Percentiles rank a stretch among this genome's conserved stretches.
phyloP scores from a whole-genome alignment of 306 rosid species.

The Malus domestica region DNA sequence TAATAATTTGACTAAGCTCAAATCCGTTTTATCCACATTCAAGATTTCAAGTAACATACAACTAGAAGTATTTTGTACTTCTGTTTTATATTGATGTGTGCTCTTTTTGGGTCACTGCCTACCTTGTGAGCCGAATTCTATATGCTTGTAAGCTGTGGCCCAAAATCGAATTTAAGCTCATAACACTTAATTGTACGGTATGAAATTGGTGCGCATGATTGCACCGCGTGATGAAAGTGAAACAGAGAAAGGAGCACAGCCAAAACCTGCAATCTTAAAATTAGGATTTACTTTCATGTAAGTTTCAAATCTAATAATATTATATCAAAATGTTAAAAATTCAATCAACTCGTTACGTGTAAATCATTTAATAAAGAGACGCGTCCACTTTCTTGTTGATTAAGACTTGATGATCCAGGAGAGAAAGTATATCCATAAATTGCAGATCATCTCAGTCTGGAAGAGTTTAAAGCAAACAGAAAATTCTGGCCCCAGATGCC shows the following conservation, averaged over 20 bases:
- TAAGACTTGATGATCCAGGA: not conserved
- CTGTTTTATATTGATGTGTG: not conserved
- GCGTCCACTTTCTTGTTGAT: not conserved
- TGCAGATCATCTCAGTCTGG: not conserved
- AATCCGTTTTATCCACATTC: not conserved
- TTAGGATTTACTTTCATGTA: not conserved
- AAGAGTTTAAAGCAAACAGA: not conserved
- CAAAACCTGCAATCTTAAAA: not conserved
- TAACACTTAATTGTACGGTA: not conserved
- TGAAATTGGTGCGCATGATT: not conserved
- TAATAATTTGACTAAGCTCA: no score
- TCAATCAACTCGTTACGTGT: no score
- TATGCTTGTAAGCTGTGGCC: not conserved
- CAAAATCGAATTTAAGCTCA: not conserved
- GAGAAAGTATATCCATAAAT: not conserved
- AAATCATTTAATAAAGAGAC: no score
- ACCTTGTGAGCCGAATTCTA: not conserved
- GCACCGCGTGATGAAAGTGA: not conserved
- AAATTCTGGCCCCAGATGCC: not conserved
- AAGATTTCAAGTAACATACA: no score
- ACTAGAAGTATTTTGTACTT: not conserved
- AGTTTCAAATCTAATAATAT: no score
- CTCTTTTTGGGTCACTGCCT: not conserved
- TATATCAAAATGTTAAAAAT: no score
- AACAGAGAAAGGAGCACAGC: not conserved